Evolutionary conservation across 2,329 filamentous ascomycete species (phyloP).

Genomic region (Beauveria rudraprayagi): DNA sequence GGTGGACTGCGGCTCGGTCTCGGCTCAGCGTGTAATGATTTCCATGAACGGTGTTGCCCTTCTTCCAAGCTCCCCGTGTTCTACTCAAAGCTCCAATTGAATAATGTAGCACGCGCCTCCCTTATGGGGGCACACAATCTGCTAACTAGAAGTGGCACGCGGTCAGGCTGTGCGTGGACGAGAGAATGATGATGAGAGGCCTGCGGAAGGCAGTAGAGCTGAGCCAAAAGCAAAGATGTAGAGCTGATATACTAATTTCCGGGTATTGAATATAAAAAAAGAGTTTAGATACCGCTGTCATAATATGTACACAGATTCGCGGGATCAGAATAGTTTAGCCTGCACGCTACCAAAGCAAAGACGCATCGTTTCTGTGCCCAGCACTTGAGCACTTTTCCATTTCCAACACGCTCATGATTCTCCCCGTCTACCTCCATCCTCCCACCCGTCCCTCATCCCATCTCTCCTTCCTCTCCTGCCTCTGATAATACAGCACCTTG

Average conservation of each 20-base stretch:
- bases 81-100: not conserved
- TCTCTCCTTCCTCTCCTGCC: conserved; percentile 79
- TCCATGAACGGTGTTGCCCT: conserved; percentile 2
- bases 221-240: not conserved
- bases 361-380: not conserved
- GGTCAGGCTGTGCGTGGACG: not conserved
- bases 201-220: not conserved
- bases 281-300: not conserved
- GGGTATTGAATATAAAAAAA: not conserved
- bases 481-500: conserved; percentile 67
- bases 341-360: not conserved
- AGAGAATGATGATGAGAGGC: not conserved
- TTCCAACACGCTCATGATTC: not conserved
- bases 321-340: not conserved
- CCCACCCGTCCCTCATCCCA: conserved; percentile 96
- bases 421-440: conserved; percentile 67
- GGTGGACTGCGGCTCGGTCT: not conserved
- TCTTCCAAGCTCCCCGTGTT: not conserved
- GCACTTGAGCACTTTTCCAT: not conserved
- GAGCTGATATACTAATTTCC: not conserved
- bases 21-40: not conserved
- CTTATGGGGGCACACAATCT: not conserved
- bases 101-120: not conserved
- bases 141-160: not conserved
- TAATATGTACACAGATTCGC: not conserved